These are phyloP conservation scores for Phlegmacium glaucopus DNA, from an alignment of 768 basidiomycete genomes.

Conservation along the genomic window DNA sequence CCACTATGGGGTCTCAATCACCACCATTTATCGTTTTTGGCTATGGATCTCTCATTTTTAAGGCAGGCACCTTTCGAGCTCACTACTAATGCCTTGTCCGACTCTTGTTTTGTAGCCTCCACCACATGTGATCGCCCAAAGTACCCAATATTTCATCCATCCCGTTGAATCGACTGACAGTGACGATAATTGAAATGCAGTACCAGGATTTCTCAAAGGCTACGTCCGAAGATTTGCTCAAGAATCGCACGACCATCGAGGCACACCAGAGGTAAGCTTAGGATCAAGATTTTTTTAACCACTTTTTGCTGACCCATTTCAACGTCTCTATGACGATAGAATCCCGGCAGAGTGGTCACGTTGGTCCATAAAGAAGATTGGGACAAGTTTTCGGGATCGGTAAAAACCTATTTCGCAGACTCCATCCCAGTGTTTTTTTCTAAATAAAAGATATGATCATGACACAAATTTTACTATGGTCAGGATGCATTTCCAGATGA, in stretches of 20 bases:
- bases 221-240: slow-evolving; percentile 91
- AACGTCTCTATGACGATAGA: slow-evolving; percentile 33
- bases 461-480: no score
- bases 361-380: slow-evolving; percentile 87
- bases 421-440: no score
- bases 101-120: slow-evolving; percentile 54
- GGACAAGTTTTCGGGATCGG: slow-evolving; percentile 69
- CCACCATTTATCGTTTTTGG: slow-evolving; percentile 76
- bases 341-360: slow-evolving; percentile 87
- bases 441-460: no score
- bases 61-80: slow-evolving; percentile 40
- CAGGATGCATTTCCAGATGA: slow-evolving; percentile 71
- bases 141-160: slow-evolving; percentile 38
- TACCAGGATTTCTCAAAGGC: slow-evolving; percentile 83
- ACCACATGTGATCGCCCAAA: slow-evolving; percentile 69
- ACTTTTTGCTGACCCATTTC: neutral
- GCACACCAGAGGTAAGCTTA: slow-evolving; percentile 69
- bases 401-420: no score
- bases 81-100: neutral
- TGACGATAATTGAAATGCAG: slow-evolving; percentile 27
- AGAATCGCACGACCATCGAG: slow-evolving; percentile 89
- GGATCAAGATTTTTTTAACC: no score
- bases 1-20: neutral
- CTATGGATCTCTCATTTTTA: slow-evolving; percentile 92
- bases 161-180: neutral